phyloP scores from a whole-genome alignment of 2,329 filamentous ascomycete genomes.

The Fusarium tupiense region DNA sequence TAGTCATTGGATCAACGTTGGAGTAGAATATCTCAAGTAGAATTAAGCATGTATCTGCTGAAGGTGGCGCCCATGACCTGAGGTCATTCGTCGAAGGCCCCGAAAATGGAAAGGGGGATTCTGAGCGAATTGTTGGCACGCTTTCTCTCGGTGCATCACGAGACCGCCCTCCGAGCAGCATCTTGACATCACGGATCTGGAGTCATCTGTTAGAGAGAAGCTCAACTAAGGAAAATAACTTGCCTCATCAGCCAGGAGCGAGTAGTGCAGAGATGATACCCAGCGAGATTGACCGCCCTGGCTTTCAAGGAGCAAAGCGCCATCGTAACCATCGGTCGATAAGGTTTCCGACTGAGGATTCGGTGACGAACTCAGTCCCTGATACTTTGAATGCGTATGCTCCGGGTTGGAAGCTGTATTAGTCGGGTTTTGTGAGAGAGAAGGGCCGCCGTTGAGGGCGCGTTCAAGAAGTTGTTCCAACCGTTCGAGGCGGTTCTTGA shows the following conservation, averaged over 20 bases:
- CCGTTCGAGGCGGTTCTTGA: not conserved
- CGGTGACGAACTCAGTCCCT: accelerated
- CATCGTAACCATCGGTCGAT: not conserved
- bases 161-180: not conserved
- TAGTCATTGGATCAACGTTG: not conserved
- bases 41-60: not conserved
- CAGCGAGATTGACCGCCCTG: not conserved
- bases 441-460: not conserved
- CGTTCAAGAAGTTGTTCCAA: not conserved
- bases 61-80: not conserved
- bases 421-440: not conserved
- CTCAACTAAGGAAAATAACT: not conserved
- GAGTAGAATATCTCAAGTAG: not conserved
- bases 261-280: slow-evolving; percentile 6
- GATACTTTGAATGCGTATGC: accelerated
- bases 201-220: not conserved
- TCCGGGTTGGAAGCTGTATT: not conserved
- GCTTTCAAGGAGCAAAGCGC: not conserved
- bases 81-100: not conserved
- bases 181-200: not conserved
- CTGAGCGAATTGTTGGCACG: not conserved
- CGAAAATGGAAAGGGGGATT: not conserved
- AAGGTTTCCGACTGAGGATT: not conserved
- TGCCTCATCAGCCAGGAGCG: not conserved
- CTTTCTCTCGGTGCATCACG: not conserved